Base-by-base conservation (phyloP, 106 monocot genomes). In the Dioscorea alata region DNA sequence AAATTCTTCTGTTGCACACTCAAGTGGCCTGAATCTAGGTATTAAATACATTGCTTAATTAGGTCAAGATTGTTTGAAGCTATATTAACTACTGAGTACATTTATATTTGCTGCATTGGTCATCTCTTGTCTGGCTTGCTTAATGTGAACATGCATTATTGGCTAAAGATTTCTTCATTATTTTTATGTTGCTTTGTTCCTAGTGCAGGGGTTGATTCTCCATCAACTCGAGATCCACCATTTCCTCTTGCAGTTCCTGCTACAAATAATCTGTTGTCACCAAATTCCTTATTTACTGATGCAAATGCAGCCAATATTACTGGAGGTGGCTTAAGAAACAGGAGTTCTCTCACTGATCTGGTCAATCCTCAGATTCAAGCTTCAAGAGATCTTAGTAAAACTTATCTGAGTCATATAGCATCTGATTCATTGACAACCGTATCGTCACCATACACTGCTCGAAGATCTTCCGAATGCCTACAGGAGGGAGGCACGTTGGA, bases 21-120 rank as follows among this genome's bases (percentile, higher is more conserved):
- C 99, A 19, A 78, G 87, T 18, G 90, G 99, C 85, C 78, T 99
- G 82, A 90, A 99, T 85, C 85, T 99, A 81, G 99, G 99, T 99
- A 99, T 74, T 60, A 13, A 33, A 75, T 73, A 12, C 50, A 67
- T 71, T 51, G 22, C 42, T 42, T 10, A 42, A 42, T 42, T 42
- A 42, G 1, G 9, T 6, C 4, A 42, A 8, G 1, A 42, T 42
- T 42, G 42, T 42, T 42, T 42, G 42, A 8, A 42, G 42, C 42
- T 42, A 42, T 8, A 42, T 42, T 42, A 42, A 42, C 42, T 42
- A 6, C 42, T 42, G 42, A 42, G 42, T 42, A 42, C 10, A 42
- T 6, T 42, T 42, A 8, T 42, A 8, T 42, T 42, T 42, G 28
- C 28, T 28, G 28, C 28, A 1, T 28, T 28, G 28, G 28, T 28